Percentiles rank a stretch among this genome's conserved stretches.
These are phyloP conservation scores for Blastobotrys proliferans DNA, from an alignment of 1,139 yeast species.

Conservation along the genomic window DNA sequence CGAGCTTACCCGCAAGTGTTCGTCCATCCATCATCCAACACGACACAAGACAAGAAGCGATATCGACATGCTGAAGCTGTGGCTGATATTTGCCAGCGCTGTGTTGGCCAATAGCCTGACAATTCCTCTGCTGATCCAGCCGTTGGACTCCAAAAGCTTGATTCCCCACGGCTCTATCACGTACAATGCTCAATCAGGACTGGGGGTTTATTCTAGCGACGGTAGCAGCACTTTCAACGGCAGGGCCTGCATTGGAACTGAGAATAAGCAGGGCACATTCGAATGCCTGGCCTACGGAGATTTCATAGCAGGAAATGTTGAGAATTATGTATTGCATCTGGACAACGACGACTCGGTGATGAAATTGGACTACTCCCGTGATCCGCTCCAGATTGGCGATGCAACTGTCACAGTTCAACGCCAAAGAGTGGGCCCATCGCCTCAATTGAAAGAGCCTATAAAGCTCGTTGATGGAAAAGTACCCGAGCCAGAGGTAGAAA, in stretches of 20 bases:
- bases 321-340: conserved; percentile 17
- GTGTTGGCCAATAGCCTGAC: conserved; percentile 13
- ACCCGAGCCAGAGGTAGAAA: conserved; percentile 27
- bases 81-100: too few relatives aligned
- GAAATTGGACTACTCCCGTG: conserved; percentile 17
- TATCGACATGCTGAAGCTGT: too few relatives aligned
- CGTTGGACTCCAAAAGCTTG: conserved; percentile 11
- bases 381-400: neutral
- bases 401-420: neutral
- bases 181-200: conserved; percentile 6
- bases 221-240: conserved; percentile 11
- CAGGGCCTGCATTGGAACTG: conserved; percentile 26
- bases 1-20: too few relatives aligned
- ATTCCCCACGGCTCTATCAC: conserved; percentile 12
- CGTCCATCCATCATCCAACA: too few relatives aligned
- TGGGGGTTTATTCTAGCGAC: conserved; percentile 3
- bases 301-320: conserved; percentile 10
- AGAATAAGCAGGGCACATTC: conserved; percentile 15
- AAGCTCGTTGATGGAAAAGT: conserved; percentile 29
- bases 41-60: too few relatives aligned
- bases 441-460: conserved; percentile 27
- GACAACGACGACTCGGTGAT: conserved; percentile 12
- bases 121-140: conserved; percentile 15
- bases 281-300: conserved; percentile 22
- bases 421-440: conserved; percentile 29